These are phyloP conservation scores for Nepenthes alata DNA, from an alignment of 179 eudicot species.

Conservation along the genomic window DNA sequence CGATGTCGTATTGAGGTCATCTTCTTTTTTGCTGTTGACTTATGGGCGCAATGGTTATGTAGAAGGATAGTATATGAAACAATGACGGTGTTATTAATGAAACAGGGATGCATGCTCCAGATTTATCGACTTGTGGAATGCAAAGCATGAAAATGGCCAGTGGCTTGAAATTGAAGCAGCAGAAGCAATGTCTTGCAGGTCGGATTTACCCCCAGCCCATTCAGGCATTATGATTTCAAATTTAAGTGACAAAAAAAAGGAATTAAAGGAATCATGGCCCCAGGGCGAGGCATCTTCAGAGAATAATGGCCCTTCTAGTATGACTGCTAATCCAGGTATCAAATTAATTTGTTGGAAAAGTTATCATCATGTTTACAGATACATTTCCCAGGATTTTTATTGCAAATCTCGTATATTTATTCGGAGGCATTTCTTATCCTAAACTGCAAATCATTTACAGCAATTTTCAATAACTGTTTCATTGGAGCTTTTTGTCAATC, in stretches of 20 bases:
- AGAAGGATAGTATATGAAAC: neutral
- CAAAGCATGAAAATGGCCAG: conserved; percentile 91
- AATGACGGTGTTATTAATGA: conserved; percentile 3
- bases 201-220: conserved; percentile 37
- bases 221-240: conserved; percentile 54
- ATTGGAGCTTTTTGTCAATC: no score
- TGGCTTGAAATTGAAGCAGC: conserved; percentile 89
- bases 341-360: neutral
- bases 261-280: conserved; percentile 11
- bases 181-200: conserved; percentile 41
- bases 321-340: conserved; percentile 23
- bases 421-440: no score
- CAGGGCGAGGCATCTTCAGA: conserved; percentile 33
- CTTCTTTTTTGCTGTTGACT: neutral
- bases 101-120: conserved; percentile 74
- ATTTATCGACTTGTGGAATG: conserved; percentile 79
- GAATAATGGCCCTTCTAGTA: conserved; percentile 32
- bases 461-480: no score
- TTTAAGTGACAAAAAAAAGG: conserved; percentile 23
- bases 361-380: no score
- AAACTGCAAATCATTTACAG: no score
- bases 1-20: neutral
- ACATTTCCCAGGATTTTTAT: no score
- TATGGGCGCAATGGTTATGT: neutral
- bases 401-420: no score